Evolutionary conservation across 257 asterid genomes (phyloP).

Genomic region (Ligustrum vulgare): DNA sequence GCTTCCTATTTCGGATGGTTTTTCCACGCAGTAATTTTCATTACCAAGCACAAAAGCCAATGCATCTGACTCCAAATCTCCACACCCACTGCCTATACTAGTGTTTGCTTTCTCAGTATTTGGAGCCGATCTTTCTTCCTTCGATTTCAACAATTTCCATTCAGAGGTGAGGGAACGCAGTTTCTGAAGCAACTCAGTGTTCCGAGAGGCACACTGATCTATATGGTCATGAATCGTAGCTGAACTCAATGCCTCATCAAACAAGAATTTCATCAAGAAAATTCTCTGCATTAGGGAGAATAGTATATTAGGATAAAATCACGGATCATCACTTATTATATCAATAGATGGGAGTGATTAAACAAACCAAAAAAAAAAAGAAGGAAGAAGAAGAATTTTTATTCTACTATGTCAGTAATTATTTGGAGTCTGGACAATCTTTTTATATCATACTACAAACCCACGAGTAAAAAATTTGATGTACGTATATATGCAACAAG

Average conservation of each 20-base stretch:
- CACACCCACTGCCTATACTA: constrained; percentile 27
- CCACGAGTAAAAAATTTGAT: not conserved
- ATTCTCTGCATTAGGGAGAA: constrained; percentile 67
- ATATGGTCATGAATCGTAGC: constrained; percentile 72
- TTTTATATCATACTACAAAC: not conserved
- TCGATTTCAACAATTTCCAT: constrained; percentile 53
- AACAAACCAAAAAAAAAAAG: not conserved
- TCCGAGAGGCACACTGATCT: constrained; percentile 63
- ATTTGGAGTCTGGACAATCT: not conserved
- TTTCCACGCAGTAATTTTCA: constrained; percentile 24
- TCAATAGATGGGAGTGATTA: constrained; percentile 1
- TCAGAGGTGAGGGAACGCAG: constrained; percentile 70
- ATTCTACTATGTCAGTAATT: not conserved
- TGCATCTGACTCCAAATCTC: constrained; percentile 31
- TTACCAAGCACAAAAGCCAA: constrained; percentile 21
- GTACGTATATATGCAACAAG: not conserved
- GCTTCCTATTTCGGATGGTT: constrained; percentile 24
- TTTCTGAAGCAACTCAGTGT: constrained; percentile 73
- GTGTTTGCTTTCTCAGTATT: constrained; percentile 49
- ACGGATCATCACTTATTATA: constrained; percentile 21
- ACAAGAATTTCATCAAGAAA: constrained; percentile 81
- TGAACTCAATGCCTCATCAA: constrained; percentile 74
- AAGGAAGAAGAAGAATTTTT: not conserved
- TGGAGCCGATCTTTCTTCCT: constrained; percentile 56
- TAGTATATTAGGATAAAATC: constrained; percentile 19